Evolutionary conservation across 2,329 filamentous ascomycete genomes (phyloP).

Genomic region (Domatiomyces globalis): DNA sequence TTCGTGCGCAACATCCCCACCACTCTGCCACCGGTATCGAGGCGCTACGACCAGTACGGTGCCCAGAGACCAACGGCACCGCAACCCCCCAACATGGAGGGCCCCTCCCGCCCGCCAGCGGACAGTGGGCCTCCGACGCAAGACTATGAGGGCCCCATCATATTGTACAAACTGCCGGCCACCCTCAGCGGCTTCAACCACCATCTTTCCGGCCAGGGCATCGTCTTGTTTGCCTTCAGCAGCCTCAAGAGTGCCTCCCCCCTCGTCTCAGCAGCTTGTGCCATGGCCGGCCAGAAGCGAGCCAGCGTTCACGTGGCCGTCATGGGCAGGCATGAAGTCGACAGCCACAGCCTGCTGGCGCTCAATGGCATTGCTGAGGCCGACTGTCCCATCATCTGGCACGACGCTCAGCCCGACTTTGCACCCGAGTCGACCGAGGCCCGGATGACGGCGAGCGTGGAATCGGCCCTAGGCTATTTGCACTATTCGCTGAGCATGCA

Average conservation of each 20-base stretch:
- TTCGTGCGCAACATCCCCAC: conserved; percentile 51
- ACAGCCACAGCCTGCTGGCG: conserved; percentile 52
- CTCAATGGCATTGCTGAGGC: conserved; percentile 63
- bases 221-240: conserved; percentile 66
- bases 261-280: conserved; percentile 69
- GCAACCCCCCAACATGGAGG: neutral
- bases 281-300: conserved; percentile 57
- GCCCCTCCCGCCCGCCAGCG: neutral
- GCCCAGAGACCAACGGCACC: conserved; percentile 2
- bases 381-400: conserved; percentile 52
- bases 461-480: conserved; percentile 56
- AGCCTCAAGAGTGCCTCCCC: conserved; percentile 58
- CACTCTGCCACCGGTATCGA: conserved; percentile 26
- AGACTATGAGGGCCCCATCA: conserved; percentile 53
- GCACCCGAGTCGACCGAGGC: conserved; percentile 53
- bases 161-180: conserved; percentile 48
- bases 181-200: conserved; percentile 4
- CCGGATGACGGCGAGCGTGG: conserved; percentile 52
- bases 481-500: conserved; percentile 62
- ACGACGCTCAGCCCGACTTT: conserved; percentile 66
- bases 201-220: conserved; percentile 40
- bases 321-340: conserved; percentile 57
- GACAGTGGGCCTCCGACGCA: neutral
- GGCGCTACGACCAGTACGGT: conserved; percentile 20
- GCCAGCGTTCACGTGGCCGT: conserved; percentile 73